Evolutionary conservation across 345 rosid genomes (phyloP).

Genomic region (Trapa incisa): DNA sequence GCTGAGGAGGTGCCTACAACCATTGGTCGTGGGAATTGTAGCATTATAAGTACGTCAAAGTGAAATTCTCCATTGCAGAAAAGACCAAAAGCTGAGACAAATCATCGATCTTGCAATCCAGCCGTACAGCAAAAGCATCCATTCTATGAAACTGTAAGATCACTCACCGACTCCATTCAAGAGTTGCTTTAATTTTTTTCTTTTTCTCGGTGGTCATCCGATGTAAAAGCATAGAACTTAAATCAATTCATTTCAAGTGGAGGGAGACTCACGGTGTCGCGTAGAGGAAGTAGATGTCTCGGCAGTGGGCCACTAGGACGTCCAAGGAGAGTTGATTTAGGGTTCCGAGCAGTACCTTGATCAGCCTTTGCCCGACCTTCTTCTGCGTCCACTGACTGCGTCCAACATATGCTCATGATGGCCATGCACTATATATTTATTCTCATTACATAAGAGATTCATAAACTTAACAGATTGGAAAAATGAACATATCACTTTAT

Average conservation of each 20-base stretch:
- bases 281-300: conserved; percentile 38
- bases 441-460: too few species aligned
- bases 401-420: not conserved
- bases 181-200: too few species aligned
- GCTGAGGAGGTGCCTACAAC: too few species aligned
- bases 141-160: not conserved
- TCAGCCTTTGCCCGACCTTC: conserved; percentile 26
- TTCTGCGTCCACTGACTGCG: conserved; percentile 16
- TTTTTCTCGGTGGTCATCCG: too few species aligned
- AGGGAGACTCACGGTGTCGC: conserved; percentile 37
- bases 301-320: conserved; percentile 40
- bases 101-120: not conserved
- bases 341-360: conserved; percentile 30
- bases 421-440: too few species aligned
- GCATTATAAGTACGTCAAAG: not conserved
- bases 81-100: not conserved
- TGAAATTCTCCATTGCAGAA: not conserved
- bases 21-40: too few species aligned
- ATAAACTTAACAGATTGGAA: too few species aligned
- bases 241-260: too few species aligned
- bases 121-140: not conserved
- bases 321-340: conserved; percentile 46
- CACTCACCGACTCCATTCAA: conserved; percentile 36
- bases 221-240: too few species aligned
- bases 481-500: too few species aligned